Evolutionary conservation across 2,329 filamentous ascomycete genomes (phyloP).

Genomic region (Aspergillus sp.): DNA sequence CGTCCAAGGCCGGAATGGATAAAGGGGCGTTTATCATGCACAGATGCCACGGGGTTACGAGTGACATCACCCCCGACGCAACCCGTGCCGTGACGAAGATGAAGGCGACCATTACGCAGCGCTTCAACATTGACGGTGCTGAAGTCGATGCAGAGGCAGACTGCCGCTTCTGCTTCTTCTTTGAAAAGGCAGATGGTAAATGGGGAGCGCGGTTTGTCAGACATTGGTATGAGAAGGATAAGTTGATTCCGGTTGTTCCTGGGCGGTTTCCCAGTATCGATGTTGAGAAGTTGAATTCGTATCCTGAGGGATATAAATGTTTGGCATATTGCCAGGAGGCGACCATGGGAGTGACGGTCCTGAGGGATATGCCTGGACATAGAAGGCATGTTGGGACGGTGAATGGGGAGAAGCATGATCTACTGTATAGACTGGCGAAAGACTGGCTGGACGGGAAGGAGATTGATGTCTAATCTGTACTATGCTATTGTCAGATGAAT

Average conservation of each 20-base stretch:
- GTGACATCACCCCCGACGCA: conserved; percentile 43
- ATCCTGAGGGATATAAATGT: conserved; percentile 48
- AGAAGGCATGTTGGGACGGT: conserved; percentile 34
- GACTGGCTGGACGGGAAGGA: conserved; percentile 46
- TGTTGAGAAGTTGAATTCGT: conserved; percentile 39
- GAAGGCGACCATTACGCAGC: conserved; percentile 53
- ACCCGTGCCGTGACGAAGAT: conserved; percentile 50
- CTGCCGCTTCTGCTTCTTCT: conserved; percentile 50
- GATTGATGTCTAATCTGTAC: conserved; percentile 13
- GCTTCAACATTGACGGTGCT: conserved; percentile 43
- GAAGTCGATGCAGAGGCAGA: conserved; percentile 50
- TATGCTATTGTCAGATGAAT: no score
- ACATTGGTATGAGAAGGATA: conserved; percentile 57
- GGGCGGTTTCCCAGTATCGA: conserved; percentile 43
- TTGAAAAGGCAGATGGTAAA: conserved; percentile 39
- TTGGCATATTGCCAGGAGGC: conserved; percentile 45
- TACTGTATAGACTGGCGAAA: conserved; percentile 46
- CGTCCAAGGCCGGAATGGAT: conserved; percentile 53
- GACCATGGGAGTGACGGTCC: conserved; percentile 47
- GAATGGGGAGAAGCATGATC: conserved; percentile 46
- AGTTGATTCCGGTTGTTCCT: conserved; percentile 48
- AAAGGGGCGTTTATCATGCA: conserved; percentile 59
- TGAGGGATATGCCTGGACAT: conserved; percentile 49
- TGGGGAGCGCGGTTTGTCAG: conserved; percentile 49
- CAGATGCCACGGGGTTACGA: conserved; percentile 47